phyloP scores from a whole-genome alignment of 345 rosid genomes.

The Eucalyptus curtisii region DNA sequence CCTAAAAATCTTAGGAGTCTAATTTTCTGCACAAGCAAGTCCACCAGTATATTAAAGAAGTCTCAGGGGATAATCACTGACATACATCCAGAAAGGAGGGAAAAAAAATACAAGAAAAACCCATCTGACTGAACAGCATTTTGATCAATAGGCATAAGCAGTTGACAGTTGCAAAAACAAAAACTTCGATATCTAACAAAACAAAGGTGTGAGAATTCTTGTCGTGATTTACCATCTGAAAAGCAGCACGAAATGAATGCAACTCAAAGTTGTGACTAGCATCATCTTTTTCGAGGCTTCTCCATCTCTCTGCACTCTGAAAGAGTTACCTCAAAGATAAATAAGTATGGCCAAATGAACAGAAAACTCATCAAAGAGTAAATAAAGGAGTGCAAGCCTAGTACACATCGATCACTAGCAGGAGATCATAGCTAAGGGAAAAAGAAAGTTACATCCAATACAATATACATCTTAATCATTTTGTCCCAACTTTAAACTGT shows the following conservation, averaged over 20 bases:
- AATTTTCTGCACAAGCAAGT: background rate
- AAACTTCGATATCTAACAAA: background rate
- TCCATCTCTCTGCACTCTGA: constrained; percentile 97
- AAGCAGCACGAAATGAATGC: constrained; percentile 90
- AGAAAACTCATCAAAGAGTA: background rate
- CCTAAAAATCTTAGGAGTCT: background rate
- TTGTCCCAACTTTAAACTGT: background rate
- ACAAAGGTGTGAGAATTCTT: background rate
- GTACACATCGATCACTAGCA: background rate
- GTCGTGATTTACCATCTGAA: constrained; percentile 54
- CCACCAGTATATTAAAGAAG: background rate
- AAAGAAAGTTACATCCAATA: background rate
- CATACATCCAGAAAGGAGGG: background rate
- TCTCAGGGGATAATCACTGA: background rate
- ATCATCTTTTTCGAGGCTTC: constrained; percentile 48
- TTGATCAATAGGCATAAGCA: background rate
- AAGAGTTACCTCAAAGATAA: background rate
- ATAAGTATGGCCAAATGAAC: background rate
- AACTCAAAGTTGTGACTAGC: constrained; percentile 80
- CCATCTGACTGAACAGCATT: background rate
- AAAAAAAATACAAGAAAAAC: background rate
- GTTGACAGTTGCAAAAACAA: background rate
- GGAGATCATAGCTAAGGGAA: background rate
- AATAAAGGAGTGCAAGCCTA: background rate
- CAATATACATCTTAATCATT: background rate